These are phyloP conservation scores for Bipolaris victoriae DNA, from an alignment of 2,329 filamentous ascomycete species.

Conservation along the genomic window DNA sequence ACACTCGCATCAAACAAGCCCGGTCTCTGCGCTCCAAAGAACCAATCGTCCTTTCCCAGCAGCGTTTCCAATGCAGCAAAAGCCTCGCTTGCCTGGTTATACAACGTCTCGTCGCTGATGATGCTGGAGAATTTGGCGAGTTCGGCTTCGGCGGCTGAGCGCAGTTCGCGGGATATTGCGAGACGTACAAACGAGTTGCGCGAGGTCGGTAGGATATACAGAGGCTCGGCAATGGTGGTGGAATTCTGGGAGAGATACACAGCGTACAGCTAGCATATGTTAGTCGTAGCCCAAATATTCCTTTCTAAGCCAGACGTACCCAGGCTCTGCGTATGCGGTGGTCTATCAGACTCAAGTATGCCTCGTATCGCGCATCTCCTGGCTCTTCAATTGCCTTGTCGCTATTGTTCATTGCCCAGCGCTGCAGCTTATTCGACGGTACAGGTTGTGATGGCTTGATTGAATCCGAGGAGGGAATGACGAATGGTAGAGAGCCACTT, in stretches of 20 bases:
- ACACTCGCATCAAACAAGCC: slow-evolving; percentile 85
- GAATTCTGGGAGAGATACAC: slow-evolving; percentile 81
- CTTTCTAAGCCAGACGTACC: slow-evolving; percentile 56
- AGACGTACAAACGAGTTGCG: slow-evolving; percentile 67
- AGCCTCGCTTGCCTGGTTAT: slow-evolving; percentile 66
- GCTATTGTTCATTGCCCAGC: slow-evolving; percentile 65
- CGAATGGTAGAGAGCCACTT: slow-evolving; percentile 84
- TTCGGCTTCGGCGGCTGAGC: slow-evolving; percentile 74
- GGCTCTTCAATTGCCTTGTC: slow-evolving; percentile 50
- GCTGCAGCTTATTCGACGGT: slow-evolving; percentile 69
- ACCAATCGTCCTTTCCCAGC: slow-evolving; percentile 65
- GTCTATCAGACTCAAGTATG: slow-evolving; percentile 79
- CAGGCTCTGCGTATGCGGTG: slow-evolving; percentile 82
- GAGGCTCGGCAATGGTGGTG: slow-evolving; percentile 65
- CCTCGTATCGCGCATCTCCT: slow-evolving; percentile 66
- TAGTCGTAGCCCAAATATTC: not conserved
- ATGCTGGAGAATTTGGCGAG: slow-evolving; percentile 68
- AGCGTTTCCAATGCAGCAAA: slow-evolving; percentile 66
- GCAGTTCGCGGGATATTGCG: slow-evolving; percentile 70
- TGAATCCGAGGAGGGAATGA: slow-evolving; percentile 62
- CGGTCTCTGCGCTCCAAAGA: slow-evolving; percentile 65
- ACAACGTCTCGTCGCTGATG: slow-evolving; percentile 63
- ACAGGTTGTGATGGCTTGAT: slow-evolving; percentile 54
- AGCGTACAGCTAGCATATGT: slow-evolving; percentile 66
- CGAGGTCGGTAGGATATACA: slow-evolving; percentile 73